A percentile compares a stretch with the other conserved stretches of the same genome.
Evolutionary conservation across 441 rosid species (phyloP).

Genomic region (Viola pubescens): DNA sequence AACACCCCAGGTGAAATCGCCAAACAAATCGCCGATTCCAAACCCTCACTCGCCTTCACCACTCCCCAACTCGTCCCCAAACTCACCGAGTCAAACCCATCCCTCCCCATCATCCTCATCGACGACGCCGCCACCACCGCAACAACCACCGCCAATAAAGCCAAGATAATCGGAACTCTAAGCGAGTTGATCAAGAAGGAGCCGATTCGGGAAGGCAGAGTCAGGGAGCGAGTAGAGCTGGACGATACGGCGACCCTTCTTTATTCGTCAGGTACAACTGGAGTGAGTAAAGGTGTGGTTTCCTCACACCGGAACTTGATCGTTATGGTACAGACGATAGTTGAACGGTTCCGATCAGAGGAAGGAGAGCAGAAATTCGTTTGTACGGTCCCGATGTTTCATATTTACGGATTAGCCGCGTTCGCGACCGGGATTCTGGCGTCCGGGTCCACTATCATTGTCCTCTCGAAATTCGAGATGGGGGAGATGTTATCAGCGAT

Average conservation of each 20-base stretch:
- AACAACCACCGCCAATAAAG: neutral
- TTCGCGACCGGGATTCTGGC: conserved; percentile 78
- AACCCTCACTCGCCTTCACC: conserved; percentile 55
- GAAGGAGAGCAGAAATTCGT: conserved; percentile 40
- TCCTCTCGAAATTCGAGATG: conserved; percentile 81
- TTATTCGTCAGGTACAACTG: conserved; percentile 94
- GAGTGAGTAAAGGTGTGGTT: conserved; percentile 83
- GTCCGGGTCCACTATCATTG: conserved; percentile 62
- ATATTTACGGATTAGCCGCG: conserved; percentile 77
- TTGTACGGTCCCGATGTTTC: conserved; percentile 95
- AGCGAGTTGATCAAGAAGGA: conserved; percentile 42
- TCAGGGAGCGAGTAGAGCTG: conserved; percentile 53
- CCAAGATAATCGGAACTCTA: conserved; percentile 33
- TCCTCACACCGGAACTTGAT: conserved; percentile 82
- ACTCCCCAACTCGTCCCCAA: conserved; percentile 40
- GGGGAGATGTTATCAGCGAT: conserved; percentile 70
- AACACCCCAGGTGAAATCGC: conserved; percentile 60
- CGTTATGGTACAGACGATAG: conserved; percentile 61
- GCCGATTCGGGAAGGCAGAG: conserved; percentile 32
- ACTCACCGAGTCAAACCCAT: conserved; percentile 24
- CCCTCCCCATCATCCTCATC: neutral
- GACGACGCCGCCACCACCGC: too few species aligned
- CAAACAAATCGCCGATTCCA: conserved; percentile 50
- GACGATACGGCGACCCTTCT: conserved; percentile 82
- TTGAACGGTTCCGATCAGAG: conserved; percentile 31